phyloP scores from a whole-genome alignment of 83 land plant genomes.

The Picea mariana region DNA sequence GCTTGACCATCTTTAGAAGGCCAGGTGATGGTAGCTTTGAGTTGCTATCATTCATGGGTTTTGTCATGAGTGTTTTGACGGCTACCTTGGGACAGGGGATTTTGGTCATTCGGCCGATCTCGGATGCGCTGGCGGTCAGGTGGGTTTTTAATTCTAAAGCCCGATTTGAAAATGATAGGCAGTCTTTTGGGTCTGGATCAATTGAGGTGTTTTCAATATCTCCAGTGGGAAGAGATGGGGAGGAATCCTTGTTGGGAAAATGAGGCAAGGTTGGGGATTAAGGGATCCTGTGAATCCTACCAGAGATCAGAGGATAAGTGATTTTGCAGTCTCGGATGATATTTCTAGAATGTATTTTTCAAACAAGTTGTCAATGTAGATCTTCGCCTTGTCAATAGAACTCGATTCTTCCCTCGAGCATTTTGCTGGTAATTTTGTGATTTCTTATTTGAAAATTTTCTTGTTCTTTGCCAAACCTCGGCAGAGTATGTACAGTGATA shows the following conservation, averaged over 20 bases:
- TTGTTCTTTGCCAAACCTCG: neutral
- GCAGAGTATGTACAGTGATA: constrained; percentile 4
- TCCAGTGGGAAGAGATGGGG: neutral
- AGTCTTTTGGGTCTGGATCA: neutral
- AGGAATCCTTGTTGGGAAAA: constrained; percentile 6
- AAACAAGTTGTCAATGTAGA: neutral
- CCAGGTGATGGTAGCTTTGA: constrained; percentile 18
- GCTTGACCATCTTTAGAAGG: constrained; percentile 25
- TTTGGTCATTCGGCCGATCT: constrained; percentile 55
- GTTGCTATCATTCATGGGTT: constrained; percentile 24
- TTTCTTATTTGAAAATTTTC: neutral
- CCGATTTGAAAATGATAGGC: neutral
- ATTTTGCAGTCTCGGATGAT: neutral
- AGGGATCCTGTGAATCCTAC: neutral
- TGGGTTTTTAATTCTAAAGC: neutral
- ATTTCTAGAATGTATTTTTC: neutral
- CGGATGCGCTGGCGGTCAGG: constrained; percentile 52
- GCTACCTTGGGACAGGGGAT: constrained; percentile 43
- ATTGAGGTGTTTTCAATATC: neutral
- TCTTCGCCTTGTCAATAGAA: neutral
- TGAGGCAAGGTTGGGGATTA: neutral
- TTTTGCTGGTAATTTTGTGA: neutral
- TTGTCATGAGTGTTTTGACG: constrained; percentile 25
- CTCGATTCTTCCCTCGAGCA: neutral
- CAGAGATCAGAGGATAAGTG: neutral